These are phyloP conservation scores for Sextonia rubra DNA, from an alignment of 164 flowering plant species.

Conservation along the genomic window DNA sequence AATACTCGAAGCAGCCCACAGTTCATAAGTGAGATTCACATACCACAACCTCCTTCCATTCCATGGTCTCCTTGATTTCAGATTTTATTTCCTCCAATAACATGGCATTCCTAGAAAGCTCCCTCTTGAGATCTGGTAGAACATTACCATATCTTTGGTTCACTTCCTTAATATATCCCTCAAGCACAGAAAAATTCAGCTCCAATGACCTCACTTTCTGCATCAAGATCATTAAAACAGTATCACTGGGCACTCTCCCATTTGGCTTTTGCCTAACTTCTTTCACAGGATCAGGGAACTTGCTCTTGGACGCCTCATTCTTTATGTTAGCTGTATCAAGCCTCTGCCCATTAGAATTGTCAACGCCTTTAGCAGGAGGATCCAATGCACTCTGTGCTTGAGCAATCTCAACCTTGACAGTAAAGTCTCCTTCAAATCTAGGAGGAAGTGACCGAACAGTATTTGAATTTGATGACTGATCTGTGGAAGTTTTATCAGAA, in stretches of 20 bases:
- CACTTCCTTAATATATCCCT: constrained; percentile 62
- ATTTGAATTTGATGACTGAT: constrained; percentile 27
- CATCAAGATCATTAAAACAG: constrained; percentile 74
- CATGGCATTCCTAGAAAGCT: constrained; percentile 30
- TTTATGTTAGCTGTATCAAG: constrained; percentile 22
- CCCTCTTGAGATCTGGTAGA: constrained; percentile 52
- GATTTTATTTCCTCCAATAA: constrained; percentile 42
- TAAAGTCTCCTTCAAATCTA: constrained; percentile 18
- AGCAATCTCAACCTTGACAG: constrained; percentile 15
- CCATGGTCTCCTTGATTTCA: constrained; percentile 43
- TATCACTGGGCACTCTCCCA: constrained; percentile 65
- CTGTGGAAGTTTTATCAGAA: constrained; percentile 31
- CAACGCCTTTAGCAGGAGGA: constrained; percentile 24
- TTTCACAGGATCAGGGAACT: constrained; percentile 41
- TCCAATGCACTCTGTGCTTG: constrained; percentile 23
- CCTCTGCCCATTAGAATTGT: constrained; percentile 28
- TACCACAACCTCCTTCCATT: constrained; percentile 65
- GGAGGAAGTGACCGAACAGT: constrained; percentile 23
- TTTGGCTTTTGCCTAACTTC: constrained; percentile 48
- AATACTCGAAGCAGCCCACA: neutral
- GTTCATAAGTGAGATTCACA: neutral
- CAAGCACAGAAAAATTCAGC: constrained; percentile 57
- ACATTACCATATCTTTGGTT: constrained; percentile 44
- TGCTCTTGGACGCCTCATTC: constrained; percentile 21
- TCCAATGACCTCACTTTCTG: constrained; percentile 75